These are phyloP conservation scores for Olyra latifolia DNA, from an alignment of 176 grass and related monocot species.

Conservation along the genomic window DNA sequence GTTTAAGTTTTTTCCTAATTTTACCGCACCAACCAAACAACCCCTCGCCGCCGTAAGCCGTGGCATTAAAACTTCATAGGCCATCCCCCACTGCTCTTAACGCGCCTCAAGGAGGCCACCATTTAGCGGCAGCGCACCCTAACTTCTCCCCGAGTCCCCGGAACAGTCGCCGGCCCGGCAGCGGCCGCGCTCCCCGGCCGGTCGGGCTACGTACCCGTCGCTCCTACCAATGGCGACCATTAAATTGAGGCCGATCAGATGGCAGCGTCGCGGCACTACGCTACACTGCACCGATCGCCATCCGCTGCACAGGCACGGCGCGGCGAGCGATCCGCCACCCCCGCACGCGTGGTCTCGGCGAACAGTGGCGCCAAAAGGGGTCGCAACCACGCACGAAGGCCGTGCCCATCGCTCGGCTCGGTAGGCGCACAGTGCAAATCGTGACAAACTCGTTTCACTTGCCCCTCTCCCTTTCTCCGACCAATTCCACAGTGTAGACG, in stretches of 20 bases:
- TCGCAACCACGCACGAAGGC: not conserved
- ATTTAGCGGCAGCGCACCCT: not conserved
- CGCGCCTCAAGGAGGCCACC: not conserved
- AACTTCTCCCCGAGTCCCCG: not conserved
- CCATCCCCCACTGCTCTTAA: not conserved
- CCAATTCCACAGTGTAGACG: not conserved
- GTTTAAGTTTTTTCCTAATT: too few species aligned
- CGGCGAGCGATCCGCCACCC: not conserved
- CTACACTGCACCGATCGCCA: not conserved
- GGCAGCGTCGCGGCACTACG: not conserved
- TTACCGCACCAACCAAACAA: too few species aligned
- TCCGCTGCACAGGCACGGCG: not conserved
- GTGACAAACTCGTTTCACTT: slow-evolving; percentile 11
- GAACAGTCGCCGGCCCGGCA: not conserved
- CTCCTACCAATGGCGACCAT: not conserved
- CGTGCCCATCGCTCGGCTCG: not conserved
- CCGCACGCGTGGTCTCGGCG: not conserved
- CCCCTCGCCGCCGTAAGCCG: not conserved
- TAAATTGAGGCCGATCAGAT: too few species aligned
- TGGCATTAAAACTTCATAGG: not conserved
- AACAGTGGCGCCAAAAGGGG: not conserved
- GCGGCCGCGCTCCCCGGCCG: not conserved
- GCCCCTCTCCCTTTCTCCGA: not conserved
- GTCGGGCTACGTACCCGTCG: not conserved
- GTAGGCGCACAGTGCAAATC: slow-evolving; percentile 27